phyloP scores from a whole-genome alignment of 768 basidiomycete species.

The Solioccasus polychromus region DNA sequence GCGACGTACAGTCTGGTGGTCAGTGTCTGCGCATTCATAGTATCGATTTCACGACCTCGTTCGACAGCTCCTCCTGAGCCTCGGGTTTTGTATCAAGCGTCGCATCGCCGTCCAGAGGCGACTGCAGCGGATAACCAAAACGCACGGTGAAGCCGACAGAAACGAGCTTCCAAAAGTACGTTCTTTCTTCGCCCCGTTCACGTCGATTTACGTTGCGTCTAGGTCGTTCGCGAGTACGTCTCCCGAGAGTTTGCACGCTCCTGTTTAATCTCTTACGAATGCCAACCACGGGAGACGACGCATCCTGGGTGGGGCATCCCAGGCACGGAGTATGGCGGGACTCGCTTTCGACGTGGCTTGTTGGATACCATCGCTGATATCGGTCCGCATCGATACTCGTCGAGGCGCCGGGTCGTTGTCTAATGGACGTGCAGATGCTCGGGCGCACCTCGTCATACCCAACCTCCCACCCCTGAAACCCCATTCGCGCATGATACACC shows the following conservation, averaged over 20 bases:
- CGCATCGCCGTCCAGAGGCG: conserved; percentile 62
- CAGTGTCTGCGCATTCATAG: conserved; percentile 37
- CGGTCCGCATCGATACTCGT: conserved; percentile 42
- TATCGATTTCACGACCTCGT: neutral
- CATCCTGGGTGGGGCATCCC: conserved; percentile 76
- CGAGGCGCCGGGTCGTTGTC: neutral
- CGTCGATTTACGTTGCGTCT: conserved; percentile 1
- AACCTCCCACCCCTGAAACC: conserved; percentile 67
- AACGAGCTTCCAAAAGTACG: conserved; percentile 61
- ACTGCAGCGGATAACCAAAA: conserved; percentile 66
- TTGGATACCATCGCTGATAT: conserved; percentile 68
- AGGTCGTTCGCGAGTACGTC: conserved; percentile 68
- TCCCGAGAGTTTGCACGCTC: conserved; percentile 73
- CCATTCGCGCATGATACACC: conserved; percentile 73
- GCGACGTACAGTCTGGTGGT: conserved; percentile 72
- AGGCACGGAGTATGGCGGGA: conserved; percentile 60
- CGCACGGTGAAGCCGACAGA: conserved; percentile 47
- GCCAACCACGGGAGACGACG: conserved; percentile 59
- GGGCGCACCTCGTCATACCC: conserved; percentile 72
- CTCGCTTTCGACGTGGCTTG: conserved; percentile 65
- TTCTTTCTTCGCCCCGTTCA: neutral
- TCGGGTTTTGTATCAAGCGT: conserved; percentile 65
- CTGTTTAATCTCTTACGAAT: conserved; percentile 68
- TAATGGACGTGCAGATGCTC: conserved; percentile 45
- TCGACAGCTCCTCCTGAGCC: conserved; percentile 50